Evolutionary conservation across 2,329 filamentous ascomycete species (phyloP), one percentile per base, ranked within the genome.

Genomic region (Apiospora pterosperma): DNA sequence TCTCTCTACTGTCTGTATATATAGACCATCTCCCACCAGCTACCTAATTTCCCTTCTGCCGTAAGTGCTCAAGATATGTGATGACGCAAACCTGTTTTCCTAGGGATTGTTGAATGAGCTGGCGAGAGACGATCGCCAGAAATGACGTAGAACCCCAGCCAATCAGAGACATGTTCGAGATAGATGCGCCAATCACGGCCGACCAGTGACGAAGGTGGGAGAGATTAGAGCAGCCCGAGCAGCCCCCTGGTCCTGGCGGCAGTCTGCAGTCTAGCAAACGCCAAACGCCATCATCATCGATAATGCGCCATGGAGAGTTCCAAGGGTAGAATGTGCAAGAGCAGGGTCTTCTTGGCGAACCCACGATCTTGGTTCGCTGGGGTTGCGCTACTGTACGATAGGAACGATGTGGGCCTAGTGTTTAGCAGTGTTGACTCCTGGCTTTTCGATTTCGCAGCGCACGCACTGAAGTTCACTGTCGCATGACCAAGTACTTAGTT

Each of bases 41-140:
- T 44, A 25, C 23, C 10, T n/a, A 60, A 60, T 39, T 14, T 41
- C 36, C 36, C 60, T 42, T 34, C 21, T 34, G 36, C 60, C 38
- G 21, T 21, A 31, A 10, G 10, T 36, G 19, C 28, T 36, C 12
- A 34, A n/a, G 60, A n/a, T 19, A 23, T 62, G 12, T 38, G n/a
- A 21, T 63, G 39, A 52, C 44, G 36, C 36, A 66, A 66, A 66
- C 64, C 64, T 42, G 64, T 66, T 66, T 65, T 52, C 62, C 21
- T 25, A 31, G 62, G n/a, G 34, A 31, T 21, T 61, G 61, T 61
- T 48, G 23, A n/a, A n/a, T 38, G 14, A 62, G 48, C 39, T 38
- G 61, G 19, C 21, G 23, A 36, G 12, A 38, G 38, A 12, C 25
- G 62, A 62, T 63, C 62, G 55, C 5, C 11, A 38, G 23, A 7